Percentiles rank a stretch among this genome's conserved stretches.
phyloP scores from a whole-genome alignment of 129 eudicot genomes.

The Artemisia argyi region DNA sequence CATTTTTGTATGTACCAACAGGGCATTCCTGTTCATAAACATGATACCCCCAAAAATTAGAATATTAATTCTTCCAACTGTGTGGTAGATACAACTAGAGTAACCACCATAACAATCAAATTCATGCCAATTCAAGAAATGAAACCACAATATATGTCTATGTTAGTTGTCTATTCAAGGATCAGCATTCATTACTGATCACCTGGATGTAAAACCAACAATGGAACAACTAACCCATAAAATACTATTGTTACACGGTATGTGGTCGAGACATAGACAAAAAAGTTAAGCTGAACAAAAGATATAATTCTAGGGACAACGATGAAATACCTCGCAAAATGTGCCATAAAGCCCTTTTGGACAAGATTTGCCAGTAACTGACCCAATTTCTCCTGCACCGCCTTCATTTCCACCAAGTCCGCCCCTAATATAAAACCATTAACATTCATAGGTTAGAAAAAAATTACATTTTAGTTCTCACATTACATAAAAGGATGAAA shows the following conservation, averaged over 20 bases:
- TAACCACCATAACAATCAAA: conserved; percentile 17
- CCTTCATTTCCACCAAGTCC: conserved; percentile 58
- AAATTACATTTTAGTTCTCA: not conserved
- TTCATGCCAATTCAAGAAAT: conserved; percentile 15
- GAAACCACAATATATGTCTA: conserved; percentile 3
- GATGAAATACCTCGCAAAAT: conserved; percentile 67
- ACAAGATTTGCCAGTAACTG: conserved; percentile 73
- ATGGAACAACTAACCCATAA: not conserved
- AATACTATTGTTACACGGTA: conserved; percentile 10
- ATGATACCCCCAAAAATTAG: conserved; percentile 2
- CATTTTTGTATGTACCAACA: conserved; percentile 87
- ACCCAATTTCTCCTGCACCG: conserved; percentile 65
- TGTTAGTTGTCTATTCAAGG: conserved; percentile 16
- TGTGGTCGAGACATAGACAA: not conserved
- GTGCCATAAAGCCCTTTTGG: conserved; percentile 88
- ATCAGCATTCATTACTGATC: not conserved
- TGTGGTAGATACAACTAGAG: conserved; percentile 10
- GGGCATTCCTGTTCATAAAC: conserved; percentile 80
- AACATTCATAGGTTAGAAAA: conserved; percentile 1
- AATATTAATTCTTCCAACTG: not conserved
- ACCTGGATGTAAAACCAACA: conserved; percentile 5
- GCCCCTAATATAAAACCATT: conserved; percentile 46
- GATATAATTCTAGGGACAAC: conserved; percentile 11
- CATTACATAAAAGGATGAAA: not conserved
- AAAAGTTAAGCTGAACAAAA: not conserved